Percentiles rank a stretch among this genome's conserved stretches.
phyloP scores from a whole-genome alignment of 257 asterid species.

The Gentiana macrophylla region DNA sequence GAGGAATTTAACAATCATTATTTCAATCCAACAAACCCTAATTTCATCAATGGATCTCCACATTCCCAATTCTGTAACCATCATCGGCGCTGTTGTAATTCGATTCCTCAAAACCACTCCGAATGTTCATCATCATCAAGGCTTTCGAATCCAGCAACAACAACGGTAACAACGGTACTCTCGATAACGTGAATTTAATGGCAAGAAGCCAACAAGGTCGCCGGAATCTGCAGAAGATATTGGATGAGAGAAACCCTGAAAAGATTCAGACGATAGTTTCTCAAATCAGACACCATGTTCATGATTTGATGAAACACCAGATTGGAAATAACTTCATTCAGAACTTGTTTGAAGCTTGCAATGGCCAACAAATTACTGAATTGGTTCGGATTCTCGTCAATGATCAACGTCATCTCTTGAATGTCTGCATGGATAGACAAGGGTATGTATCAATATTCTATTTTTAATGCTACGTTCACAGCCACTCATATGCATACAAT shows the following conservation, averaged over 20 bases:
- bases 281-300: constrained; percentile 32
- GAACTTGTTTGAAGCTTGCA: constrained; percentile 26
- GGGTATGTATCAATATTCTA: constrained; percentile 24
- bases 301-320: constrained; percentile 41
- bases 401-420: constrained; percentile 16
- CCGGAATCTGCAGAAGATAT: constrained; percentile 33
- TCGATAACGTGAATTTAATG: constrained; percentile 17
- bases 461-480: too few relatives aligned
- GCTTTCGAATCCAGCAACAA: too few relatives aligned
- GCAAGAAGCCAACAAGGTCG: constrained; percentile 41
- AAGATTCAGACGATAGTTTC: constrained; percentile 27
- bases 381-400: constrained; percentile 11
- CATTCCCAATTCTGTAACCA: too few relatives aligned
- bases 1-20: too few relatives aligned
- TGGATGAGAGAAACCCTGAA: constrained; percentile 29
- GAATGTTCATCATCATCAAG: too few relatives aligned
- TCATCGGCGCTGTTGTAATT: too few relatives aligned
- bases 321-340: constrained; percentile 40
- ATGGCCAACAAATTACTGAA: constrained; percentile 22
- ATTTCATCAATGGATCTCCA: too few relatives aligned
- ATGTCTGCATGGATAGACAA: constrained; percentile 26
- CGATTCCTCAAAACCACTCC: too few relatives aligned
- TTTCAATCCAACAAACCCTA: too few relatives aligned
- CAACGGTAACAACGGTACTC: too few relatives aligned
- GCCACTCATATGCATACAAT: too few relatives aligned